Base-by-base conservation (phyloP, 495 filamentous ascomycete genomes). In the Neurospora africana region DNA sequence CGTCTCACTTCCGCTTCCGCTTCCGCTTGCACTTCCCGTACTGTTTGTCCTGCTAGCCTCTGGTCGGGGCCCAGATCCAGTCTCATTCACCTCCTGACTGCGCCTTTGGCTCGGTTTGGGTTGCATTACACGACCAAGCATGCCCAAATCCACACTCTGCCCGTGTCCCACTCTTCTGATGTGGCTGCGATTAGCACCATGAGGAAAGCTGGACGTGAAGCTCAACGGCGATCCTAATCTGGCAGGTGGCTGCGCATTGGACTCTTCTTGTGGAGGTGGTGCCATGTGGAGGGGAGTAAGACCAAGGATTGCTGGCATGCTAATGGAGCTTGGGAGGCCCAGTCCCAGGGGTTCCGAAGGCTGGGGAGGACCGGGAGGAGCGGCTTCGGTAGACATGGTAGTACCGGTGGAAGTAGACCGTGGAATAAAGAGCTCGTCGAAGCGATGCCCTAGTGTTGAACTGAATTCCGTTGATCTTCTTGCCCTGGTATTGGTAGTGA, bases 221-320 rank as follows among this genome's bases (percentile, higher is more conserved):
- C 75, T 78, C 21, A 87, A 87, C 0, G 86, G 86, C 7, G 86
- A 88, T 37, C 86, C 85, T 4, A 88, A 79, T 17, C 86, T 82
- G 36, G 77, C 76, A 67, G 75, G 76, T 15, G 76, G 76, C 9
- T 79, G 82, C 8, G 78, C 78, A 7, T 72, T 72, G 7, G 77
- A 76, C 35, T 79, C 43, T 23, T 75, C 75, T 11, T 73, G 71
- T 19, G 72, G 71, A 1, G 21, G 5, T 61, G 17, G 53, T 4
- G 21, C 6, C 1, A 61, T 3, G 1, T 9, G 53, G 27, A 65
- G 13, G 13, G 53, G 53, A 5, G 53, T 65, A 2, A 65, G 15
- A 9, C 27, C 53, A 27, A 65, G 53, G 27, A 65, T 65, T 0
- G 53, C 23, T 30, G 53, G 53, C 53, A 65, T 65, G 27, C 53